These are phyloP conservation scores for Cryptosporidium meleagridis DNA, from an alignment of 169 alveolate species.

Conservation along the genomic window DNA sequence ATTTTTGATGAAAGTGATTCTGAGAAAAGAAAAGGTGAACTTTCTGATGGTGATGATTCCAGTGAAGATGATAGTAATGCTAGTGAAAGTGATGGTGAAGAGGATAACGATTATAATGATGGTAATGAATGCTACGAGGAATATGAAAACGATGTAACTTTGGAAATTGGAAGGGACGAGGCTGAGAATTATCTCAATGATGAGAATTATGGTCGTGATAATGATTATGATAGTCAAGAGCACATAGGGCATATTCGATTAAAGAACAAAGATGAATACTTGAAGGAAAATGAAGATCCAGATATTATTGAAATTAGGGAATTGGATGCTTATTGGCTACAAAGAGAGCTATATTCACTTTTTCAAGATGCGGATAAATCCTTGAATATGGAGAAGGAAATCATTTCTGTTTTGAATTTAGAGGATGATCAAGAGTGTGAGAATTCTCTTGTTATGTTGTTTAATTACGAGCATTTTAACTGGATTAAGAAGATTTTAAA, in stretches of 20 bases:
- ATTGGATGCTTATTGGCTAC: conserved; percentile 96
- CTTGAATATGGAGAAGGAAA: conserved; percentile 90
- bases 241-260: conserved; percentile 82
- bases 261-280: conserved; percentile 31
- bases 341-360: conserved; percentile 89
- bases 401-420: conserved; percentile 81
- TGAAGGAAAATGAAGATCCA: conserved; percentile 45
- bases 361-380: conserved; percentile 86
- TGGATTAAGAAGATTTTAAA: conserved; percentile 88
- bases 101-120: conserved; percentile 71
- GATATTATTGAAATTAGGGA: conserved; percentile 79
- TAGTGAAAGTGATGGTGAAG: conserved; percentile 77
- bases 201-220: not conserved
- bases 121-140: conserved; percentile 23
- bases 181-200: conserved; percentile 68
- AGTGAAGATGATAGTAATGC: conserved; percentile 71
- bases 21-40: conserved; percentile 68
- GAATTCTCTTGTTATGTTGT: conserved; percentile 87
- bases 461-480: conserved; percentile 93
- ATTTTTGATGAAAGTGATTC: conserved; percentile 65
- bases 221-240: conserved; percentile 78
- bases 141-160: conserved; percentile 36
- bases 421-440: conserved; percentile 95
- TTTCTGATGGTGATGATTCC: conserved; percentile 66
- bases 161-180: conserved; percentile 76